Conservation (phyloP, 2,329 filamentous ascomycete genomes). For the Apiospora marii region DNA sequence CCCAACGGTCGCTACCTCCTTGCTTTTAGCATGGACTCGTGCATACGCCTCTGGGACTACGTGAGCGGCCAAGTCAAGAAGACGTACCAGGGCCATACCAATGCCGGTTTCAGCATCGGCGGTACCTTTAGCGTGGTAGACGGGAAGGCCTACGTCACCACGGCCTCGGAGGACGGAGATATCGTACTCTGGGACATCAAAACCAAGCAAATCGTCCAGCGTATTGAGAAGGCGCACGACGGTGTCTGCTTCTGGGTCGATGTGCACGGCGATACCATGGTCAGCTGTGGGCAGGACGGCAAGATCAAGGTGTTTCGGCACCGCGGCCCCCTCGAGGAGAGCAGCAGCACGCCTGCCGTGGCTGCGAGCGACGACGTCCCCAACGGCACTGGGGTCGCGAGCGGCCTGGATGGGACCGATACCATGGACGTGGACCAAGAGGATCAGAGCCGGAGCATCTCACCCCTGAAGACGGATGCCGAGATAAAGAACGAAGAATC, state of each 20-base stretch:
- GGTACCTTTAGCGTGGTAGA: conserved; percentile 81
- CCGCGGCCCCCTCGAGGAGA: conserved; percentile 31
- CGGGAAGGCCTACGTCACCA: conserved; percentile 69
- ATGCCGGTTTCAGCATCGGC: conserved; percentile 83
- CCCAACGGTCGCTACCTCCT: conserved; percentile 94
- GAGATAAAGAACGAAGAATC: conserved; percentile 17
- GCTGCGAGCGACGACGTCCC: not conserved
- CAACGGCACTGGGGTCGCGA: not conserved
- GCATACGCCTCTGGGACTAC: conserved; percentile 94
- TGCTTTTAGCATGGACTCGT: conserved; percentile 90
- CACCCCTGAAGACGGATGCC: not conserved
- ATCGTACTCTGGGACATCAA: conserved; percentile 91
- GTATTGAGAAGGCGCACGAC: conserved; percentile 58
- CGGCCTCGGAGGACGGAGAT: conserved; percentile 86
- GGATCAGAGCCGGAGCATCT: conserved; percentile 2
- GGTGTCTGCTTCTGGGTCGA: conserved; percentile 74
- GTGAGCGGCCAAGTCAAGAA: conserved; percentile 91
- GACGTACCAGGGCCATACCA: conserved; percentile 93
- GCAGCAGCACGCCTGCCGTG: not conserved
- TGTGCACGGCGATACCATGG: conserved; percentile 62
- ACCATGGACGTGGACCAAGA: conserved; percentile 18
- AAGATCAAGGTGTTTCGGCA: conserved; percentile 59
- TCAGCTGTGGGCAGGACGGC: conserved; percentile 64
- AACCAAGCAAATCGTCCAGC: conserved; percentile 83
- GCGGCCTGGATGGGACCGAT: not conserved